Conservation (phyloP, 306 rosid species). For the Sicyos edulis region DNA sequence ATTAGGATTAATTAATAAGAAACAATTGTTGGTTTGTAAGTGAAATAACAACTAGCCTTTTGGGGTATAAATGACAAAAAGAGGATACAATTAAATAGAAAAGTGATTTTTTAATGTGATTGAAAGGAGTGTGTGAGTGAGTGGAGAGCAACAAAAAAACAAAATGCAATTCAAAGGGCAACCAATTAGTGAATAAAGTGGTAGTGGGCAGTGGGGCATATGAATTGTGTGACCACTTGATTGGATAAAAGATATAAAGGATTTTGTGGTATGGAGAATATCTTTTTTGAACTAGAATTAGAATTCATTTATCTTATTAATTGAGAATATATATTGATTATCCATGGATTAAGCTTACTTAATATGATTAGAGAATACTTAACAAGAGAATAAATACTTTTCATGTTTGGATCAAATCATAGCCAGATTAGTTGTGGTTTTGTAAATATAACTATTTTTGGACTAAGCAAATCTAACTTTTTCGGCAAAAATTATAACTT, state of each 20-base stretch:
- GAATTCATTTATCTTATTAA: no score
- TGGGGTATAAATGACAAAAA: conserved; percentile 13
- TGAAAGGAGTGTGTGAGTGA: neutral
- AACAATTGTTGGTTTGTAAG: neutral
- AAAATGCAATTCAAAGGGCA: neutral
- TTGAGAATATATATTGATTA: no score
- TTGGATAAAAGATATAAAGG: neutral
- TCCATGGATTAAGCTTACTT: no score
- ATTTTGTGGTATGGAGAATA: neutral
- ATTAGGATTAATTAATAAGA: neutral
- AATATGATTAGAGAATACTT: neutral
- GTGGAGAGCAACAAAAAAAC: neutral
- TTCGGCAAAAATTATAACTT: no score
- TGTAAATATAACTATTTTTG: neutral
- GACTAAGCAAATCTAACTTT: no score
- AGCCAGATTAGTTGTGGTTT: no score
- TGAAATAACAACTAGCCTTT: neutral
- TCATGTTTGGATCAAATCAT: neutral
- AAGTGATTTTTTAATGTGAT: neutral
- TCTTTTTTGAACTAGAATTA: no score
- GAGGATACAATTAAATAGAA: neutral
- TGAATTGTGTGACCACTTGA: neutral
- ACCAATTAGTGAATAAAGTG: neutral
- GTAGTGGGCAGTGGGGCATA: neutral
- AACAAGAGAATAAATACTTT: neutral